A percentile compares a stretch with the other conserved stretches of the same genome.
Conservation (phyloP, 345 rosid species). For the Nasturtium officinale region DNA sequence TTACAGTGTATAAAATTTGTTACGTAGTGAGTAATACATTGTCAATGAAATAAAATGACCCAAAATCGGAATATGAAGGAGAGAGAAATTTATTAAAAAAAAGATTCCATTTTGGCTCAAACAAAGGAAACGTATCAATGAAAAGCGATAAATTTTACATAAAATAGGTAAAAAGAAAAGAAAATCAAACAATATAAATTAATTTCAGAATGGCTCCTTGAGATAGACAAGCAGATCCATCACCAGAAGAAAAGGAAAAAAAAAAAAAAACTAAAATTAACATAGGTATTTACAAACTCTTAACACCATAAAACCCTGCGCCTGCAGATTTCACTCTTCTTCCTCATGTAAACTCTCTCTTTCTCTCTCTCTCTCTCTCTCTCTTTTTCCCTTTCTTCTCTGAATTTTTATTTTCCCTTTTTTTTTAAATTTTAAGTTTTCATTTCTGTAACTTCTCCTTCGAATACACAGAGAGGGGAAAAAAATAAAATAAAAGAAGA, state of each 20-base stretch:
- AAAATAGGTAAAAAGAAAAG: slow-evolving; percentile 11
- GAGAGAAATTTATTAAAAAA: slow-evolving; percentile 14
- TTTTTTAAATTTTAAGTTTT: slow-evolving; percentile 16
- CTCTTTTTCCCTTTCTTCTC: slow-evolving; percentile 23
- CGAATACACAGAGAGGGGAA: slow-evolving; percentile 31
- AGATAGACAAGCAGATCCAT: slow-evolving; percentile 76
- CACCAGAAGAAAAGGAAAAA: slow-evolving; percentile 35
- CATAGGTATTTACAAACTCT: slow-evolving; percentile 40
- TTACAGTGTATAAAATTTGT: not conserved
- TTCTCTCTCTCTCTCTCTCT: slow-evolving; percentile 21
- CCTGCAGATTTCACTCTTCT: slow-evolving; percentile 52
- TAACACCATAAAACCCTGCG: slow-evolving; percentile 60
- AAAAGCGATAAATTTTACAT: slow-evolving; percentile 41
- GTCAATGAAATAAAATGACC: slow-evolving; percentile 2
- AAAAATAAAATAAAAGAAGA: not conserved
- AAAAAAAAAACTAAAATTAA: not conserved
- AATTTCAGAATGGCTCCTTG: slow-evolving; percentile 53
- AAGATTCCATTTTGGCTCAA: slow-evolving; percentile 33
- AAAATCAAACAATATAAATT: not conserved
- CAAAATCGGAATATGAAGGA: slow-evolving; percentile 4
- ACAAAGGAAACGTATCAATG: slow-evolving; percentile 39
- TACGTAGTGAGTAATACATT: not conserved
- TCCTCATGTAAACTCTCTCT: slow-evolving; percentile 44
- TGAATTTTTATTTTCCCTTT: slow-evolving; percentile 26
- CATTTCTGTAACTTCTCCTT: slow-evolving; percentile 42